phyloP scores from a whole-genome alignment of 495 filamentous ascomycete species.

The Aspergillus hancockii region DNA sequence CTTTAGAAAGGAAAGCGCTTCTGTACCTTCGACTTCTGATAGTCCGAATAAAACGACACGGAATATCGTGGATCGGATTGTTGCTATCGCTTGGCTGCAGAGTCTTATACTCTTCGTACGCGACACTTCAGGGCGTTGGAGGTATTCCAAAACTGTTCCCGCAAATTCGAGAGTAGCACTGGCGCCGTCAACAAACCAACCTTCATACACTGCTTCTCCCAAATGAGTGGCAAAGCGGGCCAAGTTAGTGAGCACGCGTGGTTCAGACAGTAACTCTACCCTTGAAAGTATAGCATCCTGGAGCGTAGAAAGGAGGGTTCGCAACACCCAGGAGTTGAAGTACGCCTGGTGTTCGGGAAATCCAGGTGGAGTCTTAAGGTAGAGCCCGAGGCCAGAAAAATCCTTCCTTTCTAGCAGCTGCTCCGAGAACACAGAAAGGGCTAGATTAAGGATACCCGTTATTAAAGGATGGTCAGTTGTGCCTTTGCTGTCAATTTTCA shows the following conservation, averaged over 20 bases:
- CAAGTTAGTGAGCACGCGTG: conserved; percentile 82
- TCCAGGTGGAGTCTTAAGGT: conserved; percentile 85
- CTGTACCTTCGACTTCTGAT: conserved; percentile 74
- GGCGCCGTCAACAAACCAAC: conserved; percentile 89
- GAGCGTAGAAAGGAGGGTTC: conserved; percentile 70
- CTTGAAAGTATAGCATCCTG: conserved; percentile 68
- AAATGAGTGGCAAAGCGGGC: conserved; percentile 76
- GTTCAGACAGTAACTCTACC: conserved; percentile 72
- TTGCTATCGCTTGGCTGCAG: conserved; percentile 75
- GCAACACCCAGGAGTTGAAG: conserved; percentile 87
- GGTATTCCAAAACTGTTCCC: conserved; percentile 81
- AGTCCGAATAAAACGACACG: conserved; percentile 75
- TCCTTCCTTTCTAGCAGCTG: conserved; percentile 83
- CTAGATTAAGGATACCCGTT: conserved; percentile 71
- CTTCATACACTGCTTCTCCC: conserved; percentile 88
- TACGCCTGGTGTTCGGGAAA: conserved; percentile 92
- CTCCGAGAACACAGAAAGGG: conserved; percentile 76
- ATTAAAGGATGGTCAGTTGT: conserved; percentile 68
- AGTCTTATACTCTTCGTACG: conserved; percentile 81
- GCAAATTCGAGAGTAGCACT: conserved; percentile 76
- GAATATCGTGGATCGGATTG: conserved; percentile 73
- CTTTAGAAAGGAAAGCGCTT: conserved; percentile 68
- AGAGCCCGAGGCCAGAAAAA: conserved; percentile 85
- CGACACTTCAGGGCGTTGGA: conserved; percentile 82
- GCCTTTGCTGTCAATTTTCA: conserved; percentile 35